A percentile compares a stretch with the other conserved stretches of the same genome.
Conservation (phyloP, 345 rosid genomes). For the Camelina laxa region DNA sequence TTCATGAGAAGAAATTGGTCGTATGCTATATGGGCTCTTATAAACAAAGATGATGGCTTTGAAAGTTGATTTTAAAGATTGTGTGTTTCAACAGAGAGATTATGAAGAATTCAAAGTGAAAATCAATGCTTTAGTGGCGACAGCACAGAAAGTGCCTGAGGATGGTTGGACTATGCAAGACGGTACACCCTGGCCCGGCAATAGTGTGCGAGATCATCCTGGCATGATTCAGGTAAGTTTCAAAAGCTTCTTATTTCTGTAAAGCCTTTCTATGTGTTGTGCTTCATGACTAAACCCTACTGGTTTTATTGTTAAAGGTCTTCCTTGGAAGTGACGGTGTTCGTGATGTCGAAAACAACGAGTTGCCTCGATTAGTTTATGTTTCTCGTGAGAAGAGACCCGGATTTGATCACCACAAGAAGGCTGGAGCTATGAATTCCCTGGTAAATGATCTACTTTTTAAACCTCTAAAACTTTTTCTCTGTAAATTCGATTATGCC, state of each 20-base stretch:
- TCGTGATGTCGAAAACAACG: constrained; percentile 76
- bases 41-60: not conserved
- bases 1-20: not conserved
- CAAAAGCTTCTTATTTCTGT: not conserved
- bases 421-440: constrained; percentile 99
- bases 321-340: constrained; percentile 92
- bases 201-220: constrained; percentile 91
- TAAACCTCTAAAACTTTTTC: not conserved
- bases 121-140: constrained; percentile 91
- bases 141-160: constrained; percentile 98
- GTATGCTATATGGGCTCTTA: not conserved
- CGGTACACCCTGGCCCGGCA: constrained; percentile 99
- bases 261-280: not conserved
- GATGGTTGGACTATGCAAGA: constrained; percentile 99
- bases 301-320: constrained; percentile 53
- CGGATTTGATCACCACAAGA: constrained; percentile 97
- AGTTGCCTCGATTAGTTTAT: constrained; percentile 89
- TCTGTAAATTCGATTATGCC: constrained; percentile 11
- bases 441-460: constrained; percentile 56
- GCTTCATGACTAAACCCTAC: not conserved
- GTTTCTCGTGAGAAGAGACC: constrained; percentile 99
- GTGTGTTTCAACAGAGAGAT: constrained; percentile 68
- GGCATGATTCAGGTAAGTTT: constrained; percentile 98
- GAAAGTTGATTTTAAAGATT: constrained; percentile 14
- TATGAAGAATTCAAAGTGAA: constrained; percentile 94